Base-by-base conservation (phyloP, 2,329 filamentous ascomycete genomes). In the Taxawa tesnikishii region DNA sequence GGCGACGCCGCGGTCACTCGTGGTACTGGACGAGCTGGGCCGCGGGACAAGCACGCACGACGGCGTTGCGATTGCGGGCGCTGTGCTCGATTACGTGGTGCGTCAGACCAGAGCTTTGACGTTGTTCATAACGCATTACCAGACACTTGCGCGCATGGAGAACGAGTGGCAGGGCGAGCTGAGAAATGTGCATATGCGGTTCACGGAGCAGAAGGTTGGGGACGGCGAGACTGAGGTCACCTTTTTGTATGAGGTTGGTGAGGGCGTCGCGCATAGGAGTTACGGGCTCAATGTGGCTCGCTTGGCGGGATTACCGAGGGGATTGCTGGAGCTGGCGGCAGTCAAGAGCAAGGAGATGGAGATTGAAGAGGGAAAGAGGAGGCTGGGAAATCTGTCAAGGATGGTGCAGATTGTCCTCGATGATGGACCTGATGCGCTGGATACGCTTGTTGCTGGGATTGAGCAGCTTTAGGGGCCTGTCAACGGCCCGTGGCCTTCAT, bases 111-210 rank as follows among this genome's bases (percentile, higher is more conserved):
- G 70, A 32, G 83, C 83, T 39, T 66, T 94, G 28, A 93, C 84
- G 5, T 67, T 98, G 26, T 98, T 98, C 63, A 94, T 98, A 54
- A 98, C 90, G 3, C 90, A 98, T 59, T 98, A 98, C 55, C 90
- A 98, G 59, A 79, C 78, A 42, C 70, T 98, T 1, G 66, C 70
- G n/a, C 74, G 76, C 7, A 68, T 93, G 40, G 70, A 75, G 15
- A 75, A 73, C 2, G 80, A 92, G 37, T 63, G 65, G 10, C 55
- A 65, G 5, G 66, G 68, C 2, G 79, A 74, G 47, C 53, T 94
- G 44, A 75, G 69, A 45, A 96, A 96, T 53, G 83, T 94, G 28
- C 90, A 98, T 53, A 96, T 98, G 88, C 74, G 73, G 31, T 98
- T 98, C 56, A 75, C 70, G 3, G 70, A 74, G 48, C 55, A 62